Percentiles rank a stretch among this genome's conserved stretches.
phyloP scores from a whole-genome alignment of 106 monocot genomes.

The Apostasia ramifera region DNA sequence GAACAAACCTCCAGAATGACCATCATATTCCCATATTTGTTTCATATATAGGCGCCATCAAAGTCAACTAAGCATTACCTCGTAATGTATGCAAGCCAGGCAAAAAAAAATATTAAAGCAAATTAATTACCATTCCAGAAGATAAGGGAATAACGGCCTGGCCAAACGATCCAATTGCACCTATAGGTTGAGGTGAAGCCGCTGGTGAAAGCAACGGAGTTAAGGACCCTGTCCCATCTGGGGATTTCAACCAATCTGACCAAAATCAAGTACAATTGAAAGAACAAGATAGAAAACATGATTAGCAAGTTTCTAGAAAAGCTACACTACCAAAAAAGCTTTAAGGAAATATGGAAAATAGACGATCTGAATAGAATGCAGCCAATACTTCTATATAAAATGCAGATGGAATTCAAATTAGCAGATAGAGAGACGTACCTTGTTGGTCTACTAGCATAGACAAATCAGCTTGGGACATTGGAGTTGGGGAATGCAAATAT shows the following conservation, averaged over 20 bases:
- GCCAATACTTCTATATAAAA: conserved; percentile 11
- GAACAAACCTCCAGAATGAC: too few species aligned
- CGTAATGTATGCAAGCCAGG: neutral
- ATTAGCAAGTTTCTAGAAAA: conserved; percentile 35
- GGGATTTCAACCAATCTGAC: conserved; percentile 65
- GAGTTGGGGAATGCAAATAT: conserved; percentile 40
- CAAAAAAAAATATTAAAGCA: neutral
- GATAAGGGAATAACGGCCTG: conserved; percentile 28
- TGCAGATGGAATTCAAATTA: conserved; percentile 26
- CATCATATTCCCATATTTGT: too few species aligned
- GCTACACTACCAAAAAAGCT: conserved; percentile 34
- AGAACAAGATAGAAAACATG: conserved; percentile 37
- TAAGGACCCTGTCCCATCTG: conserved; percentile 29
- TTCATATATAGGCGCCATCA: too few species aligned
- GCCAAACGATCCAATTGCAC: conserved; percentile 32
- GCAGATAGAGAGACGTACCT: conserved; percentile 27
- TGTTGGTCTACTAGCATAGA: conserved; percentile 35
- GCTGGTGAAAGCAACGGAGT: conserved; percentile 31
- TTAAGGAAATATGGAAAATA: conserved; percentile 21
- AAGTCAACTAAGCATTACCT: too few species aligned
- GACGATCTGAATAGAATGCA: conserved; percentile 26
- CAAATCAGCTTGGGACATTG: conserved; percentile 43
- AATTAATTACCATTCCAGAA: conserved; percentile 38
- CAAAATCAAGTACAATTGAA: conserved; percentile 23
- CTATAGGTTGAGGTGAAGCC: conserved; percentile 48